Conservation (phyloP, 1,284 basidiomycete species). For the Cutaneotrichosporon curvatum region DNA sequence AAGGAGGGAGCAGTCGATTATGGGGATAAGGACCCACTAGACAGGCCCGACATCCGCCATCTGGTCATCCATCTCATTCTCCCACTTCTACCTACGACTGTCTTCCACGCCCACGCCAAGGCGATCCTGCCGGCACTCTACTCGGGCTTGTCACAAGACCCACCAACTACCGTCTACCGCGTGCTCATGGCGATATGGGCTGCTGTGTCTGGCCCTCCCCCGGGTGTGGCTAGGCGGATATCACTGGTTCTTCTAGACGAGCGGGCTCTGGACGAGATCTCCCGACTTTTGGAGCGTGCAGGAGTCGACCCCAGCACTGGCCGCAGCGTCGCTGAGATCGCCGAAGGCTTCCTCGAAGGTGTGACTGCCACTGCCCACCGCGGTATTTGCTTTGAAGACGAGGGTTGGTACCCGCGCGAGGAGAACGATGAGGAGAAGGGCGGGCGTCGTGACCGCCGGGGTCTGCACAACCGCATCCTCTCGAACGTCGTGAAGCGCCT, state of each 20-base stretch:
- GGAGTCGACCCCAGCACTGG: constrained; percentile 53
- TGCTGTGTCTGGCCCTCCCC: constrained; percentile 30
- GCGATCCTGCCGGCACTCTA: constrained; percentile 35
- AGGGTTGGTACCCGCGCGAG: constrained; percentile 77
- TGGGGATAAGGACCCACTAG: constrained; percentile 35
- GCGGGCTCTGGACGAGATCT: constrained; percentile 60
- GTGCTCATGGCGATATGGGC: constrained; percentile 40
- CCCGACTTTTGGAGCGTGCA: constrained; percentile 71
- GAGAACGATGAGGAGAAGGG: constrained; percentile 35
- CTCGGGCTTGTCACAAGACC: constrained; percentile 38
- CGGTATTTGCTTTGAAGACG: constrained; percentile 81
- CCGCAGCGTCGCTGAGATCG: constrained; percentile 64
- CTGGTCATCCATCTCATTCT: constrained; percentile 38
- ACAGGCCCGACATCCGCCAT: constrained; percentile 44
- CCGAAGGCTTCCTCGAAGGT: constrained; percentile 78
- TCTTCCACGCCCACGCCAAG: constrained; percentile 36
- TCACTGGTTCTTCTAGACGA: constrained; percentile 42
- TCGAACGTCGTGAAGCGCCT: constrained; percentile 65
- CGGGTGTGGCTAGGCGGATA: constrained; percentile 32
- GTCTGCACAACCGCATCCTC: constrained; percentile 75
- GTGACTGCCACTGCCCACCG: constrained; percentile 74
- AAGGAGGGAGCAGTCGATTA: constrained; percentile 36
- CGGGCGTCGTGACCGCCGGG: constrained; percentile 45
- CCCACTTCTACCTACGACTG: constrained; percentile 34
- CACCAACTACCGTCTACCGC: constrained; percentile 41